Base-by-base conservation (phyloP, 352 stramenopile species). In the Phytopythium cucurbitacearum region DNA sequence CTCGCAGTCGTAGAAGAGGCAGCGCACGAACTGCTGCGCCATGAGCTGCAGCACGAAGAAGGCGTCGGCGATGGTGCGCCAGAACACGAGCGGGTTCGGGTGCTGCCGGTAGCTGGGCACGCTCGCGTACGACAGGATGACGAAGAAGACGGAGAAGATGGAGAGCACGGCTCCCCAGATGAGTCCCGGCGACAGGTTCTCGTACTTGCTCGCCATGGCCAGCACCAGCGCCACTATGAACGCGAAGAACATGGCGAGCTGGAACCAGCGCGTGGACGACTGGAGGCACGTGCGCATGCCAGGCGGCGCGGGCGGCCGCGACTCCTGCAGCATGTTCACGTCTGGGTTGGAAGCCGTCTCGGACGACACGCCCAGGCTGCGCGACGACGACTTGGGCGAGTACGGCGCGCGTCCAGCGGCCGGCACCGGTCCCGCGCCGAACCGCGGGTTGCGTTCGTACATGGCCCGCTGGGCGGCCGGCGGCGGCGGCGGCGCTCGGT, bases 41-140 rank as follows among this genome's bases (percentile, higher is more conserved):
- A 94, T 59, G 2, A 95, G 61, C 59, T 91, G 83, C 36, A 92
- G 59, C 57, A 93, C 83, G 59, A 94, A 94, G 15, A 92, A 69
- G 13, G 76, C 76, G 62, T 95, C 85, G 21, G 80, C 80, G 57
- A 95, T 93, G 12, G 83, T 90, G 46, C 83, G 80, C 81, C 82
- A 95, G 57, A 95, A 95, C 32, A 95, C 82, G 47, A 95, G 79
- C 59, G 85, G 83, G 49, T 95, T 95, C 32, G 85, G 85, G 53
- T 95, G 85, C 56, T 93, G 83, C 0, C 85, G 73, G 62, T 91
- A 92, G 48, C 73, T 77, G 3, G 76, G 79, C 21, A 92, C 82
- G 55, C 81, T 91, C 11, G 66, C 73, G 60, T 93, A 95, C 56
- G 73, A 89, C 7, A 95, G 48, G 40, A 95, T 89, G 34, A 95